A percentile compares a stretch with the other conserved stretches of the same genome.
Evolutionary conservation across 768 basidiomycete genomes (phyloP).

Genomic region (Mycena rosella): DNA sequence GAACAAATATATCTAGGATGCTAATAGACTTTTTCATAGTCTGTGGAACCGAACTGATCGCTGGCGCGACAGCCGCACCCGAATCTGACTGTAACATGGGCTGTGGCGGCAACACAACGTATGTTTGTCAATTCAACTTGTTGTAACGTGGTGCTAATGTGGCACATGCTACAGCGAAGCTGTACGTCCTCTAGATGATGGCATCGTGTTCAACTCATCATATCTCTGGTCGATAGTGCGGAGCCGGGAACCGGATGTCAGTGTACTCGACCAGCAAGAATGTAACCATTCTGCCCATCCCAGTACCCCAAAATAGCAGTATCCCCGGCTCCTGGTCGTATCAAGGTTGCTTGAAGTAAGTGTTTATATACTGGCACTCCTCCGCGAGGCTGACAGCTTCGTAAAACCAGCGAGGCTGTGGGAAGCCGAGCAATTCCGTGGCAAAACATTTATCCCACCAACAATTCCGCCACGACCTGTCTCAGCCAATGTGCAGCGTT

Average conservation of each 20-base stretch:
- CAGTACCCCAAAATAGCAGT: constrained; percentile 63
- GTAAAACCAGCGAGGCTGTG: constrained; percentile 61
- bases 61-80: constrained; percentile 66
- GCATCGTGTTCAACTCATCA: not conserved
- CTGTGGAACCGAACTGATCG: constrained; percentile 76
- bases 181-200: constrained; percentile 15
- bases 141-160: constrained; percentile 2
- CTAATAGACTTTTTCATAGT: constrained; percentile 52
- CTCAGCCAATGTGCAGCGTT: constrained; percentile 77
- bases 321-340: constrained; percentile 78
- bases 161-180: constrained; percentile 61
- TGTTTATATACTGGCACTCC: constrained; percentile 1
- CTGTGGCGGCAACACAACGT: constrained; percentile 82
- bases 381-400: not conserved
- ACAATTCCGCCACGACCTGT: constrained; percentile 76
- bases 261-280: constrained; percentile 71
- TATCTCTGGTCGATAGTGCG: constrained; percentile 56
- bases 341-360: constrained; percentile 75
- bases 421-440: constrained; percentile 68
- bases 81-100: constrained; percentile 76
- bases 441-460: constrained; percentile 69
- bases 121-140: constrained; percentile 42
- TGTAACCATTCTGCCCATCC: constrained; percentile 70
- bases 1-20: constrained; percentile 2
- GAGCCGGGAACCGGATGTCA: constrained; percentile 78